Evolutionary conservation across 495 filamentous ascomycete species (phyloP), one percentile per base, ranked within the genome.

Genomic region (Hypoxylon fuscum): DNA sequence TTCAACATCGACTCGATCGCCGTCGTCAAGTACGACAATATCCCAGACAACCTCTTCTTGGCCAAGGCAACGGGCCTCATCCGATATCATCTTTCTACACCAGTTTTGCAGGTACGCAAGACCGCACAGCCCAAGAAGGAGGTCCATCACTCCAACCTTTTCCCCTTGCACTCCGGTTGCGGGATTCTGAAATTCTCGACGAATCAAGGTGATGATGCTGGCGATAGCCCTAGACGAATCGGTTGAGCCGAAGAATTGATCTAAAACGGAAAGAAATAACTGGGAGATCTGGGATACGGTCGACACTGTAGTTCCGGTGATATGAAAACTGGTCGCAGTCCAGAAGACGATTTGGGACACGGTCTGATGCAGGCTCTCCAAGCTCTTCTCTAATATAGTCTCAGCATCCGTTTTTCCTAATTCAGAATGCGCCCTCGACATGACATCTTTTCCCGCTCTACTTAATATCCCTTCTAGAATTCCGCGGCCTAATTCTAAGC

Each of bases 191-290:
- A 92, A 89, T 68, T 93, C 90, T 47, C 86, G 83, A 8, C 86
- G 80, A 37, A 92, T 87, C 21, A 93, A 76, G 1, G 87, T 86
- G 53, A 92, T 85, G 51, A 93, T 92, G 56, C 89, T 88, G 0
- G 88, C 87, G 68, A 92, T 90, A n/a, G 90, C 90, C 46, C 89
- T 81, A 1, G 88, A 91, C 2, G 88, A 89, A 69, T 93, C 90
- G 4, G 90, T 92, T 15, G 85, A 88, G 11, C 90, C 90, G 25
- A 93, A 82, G 52, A 91, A 87, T 15, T 88, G 85, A 72, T 93
- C 89, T 22, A 93, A 76, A 1, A 85, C 85, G 23, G 84, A 83
- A 14, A 92, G 69, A 9, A 90, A 79, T 14, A 86, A 78, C 68
- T 89, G 86, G 0, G 87, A 87, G 48, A 90, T 74, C 55, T 87